These are phyloP conservation scores for Aspergillus panamensis DNA, from an alignment of 495 filamentous ascomycete genomes.

Conservation along the genomic window DNA sequence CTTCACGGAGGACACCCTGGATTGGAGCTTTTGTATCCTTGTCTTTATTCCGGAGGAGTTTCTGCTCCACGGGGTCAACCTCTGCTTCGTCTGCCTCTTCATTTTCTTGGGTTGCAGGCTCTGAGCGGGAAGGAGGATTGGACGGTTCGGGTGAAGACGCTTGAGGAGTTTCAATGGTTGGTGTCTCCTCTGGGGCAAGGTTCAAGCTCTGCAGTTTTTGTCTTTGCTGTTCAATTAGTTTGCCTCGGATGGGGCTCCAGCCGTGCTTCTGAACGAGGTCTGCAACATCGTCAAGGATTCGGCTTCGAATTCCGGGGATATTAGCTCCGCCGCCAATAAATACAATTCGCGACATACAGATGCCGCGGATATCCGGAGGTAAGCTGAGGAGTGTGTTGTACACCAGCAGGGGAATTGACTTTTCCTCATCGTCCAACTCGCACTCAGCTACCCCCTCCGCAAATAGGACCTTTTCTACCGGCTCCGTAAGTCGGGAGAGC, in stretches of 20 bases:
- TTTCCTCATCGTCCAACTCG: constrained; percentile 80
- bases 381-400: constrained; percentile 72
- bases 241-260: constrained; percentile 73
- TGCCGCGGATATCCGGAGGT: constrained; percentile 73
- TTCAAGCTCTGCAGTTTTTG: constrained; percentile 47
- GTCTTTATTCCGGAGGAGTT: constrained; percentile 48
- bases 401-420: constrained; percentile 66
- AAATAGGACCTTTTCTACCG: constrained; percentile 75
- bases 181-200: constrained; percentile 27
- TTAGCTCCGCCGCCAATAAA: constrained; percentile 79
- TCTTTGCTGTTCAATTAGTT: constrained; percentile 53
- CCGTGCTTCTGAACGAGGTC: constrained; percentile 59
- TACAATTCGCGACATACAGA: constrained; percentile 87
- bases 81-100: constrained; percentile 41
- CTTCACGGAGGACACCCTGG: constrained; percentile 63
- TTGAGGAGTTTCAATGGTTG: constrained; percentile 3
- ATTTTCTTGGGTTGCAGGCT: constrained; percentile 36
- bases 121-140: neutral
- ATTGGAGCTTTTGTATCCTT: constrained; percentile 43
- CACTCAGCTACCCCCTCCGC: constrained; percentile 46
- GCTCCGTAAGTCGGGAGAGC: constrained; percentile 64
- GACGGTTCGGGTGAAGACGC: constrained; percentile 16
- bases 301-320: constrained; percentile 75
- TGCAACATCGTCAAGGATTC: constrained; percentile 72
- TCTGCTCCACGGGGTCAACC: constrained; percentile 61